A percentile compares a stretch with the other conserved stretches of the same genome.
Conservation (phyloP, 2,329 filamentous ascomycete species). For the Mycosphaerella arachidis region DNA sequence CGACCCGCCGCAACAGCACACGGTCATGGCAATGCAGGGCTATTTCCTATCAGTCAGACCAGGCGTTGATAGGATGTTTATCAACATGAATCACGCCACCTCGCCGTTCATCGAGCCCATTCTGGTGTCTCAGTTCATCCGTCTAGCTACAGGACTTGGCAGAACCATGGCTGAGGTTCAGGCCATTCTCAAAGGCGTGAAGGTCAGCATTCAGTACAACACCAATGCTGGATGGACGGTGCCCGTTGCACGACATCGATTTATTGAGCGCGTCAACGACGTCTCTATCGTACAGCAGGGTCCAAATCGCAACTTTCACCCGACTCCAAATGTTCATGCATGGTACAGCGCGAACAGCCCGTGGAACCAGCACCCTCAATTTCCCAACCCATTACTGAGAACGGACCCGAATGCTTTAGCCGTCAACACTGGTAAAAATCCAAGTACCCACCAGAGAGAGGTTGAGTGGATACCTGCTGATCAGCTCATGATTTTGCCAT, state of each 20-base stretch:
- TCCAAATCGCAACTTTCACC: not conserved
- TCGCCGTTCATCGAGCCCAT: conserved; percentile 13
- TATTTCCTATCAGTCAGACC: conserved; percentile 20
- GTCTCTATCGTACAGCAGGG: not conserved
- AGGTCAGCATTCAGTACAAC: conserved; percentile 14
- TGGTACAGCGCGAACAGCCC: not conserved
- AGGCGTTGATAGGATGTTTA: conserved; percentile 4
- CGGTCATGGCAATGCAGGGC: conserved; percentile 3
- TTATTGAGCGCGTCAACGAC: not conserved
- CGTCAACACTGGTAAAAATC: not conserved
- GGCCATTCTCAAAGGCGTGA: conserved; percentile 8
- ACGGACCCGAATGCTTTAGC: not conserved
- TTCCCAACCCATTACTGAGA: not conserved
- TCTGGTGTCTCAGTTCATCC: not conserved
- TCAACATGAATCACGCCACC: conserved; percentile 24
- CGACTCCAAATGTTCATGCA: not conserved
- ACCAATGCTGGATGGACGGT: not conserved
- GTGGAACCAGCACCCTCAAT: not conserved
- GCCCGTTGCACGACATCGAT: not conserved
- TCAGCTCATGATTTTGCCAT: not conserved
- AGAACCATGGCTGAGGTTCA: not conserved
- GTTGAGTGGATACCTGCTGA: not conserved
- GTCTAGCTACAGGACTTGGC: not conserved
- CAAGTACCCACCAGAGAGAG: not conserved
- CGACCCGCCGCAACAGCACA: not conserved